Conservation (phyloP, 495 filamentous ascomycete genomes). For the Usnea hakonensis region DNA sequence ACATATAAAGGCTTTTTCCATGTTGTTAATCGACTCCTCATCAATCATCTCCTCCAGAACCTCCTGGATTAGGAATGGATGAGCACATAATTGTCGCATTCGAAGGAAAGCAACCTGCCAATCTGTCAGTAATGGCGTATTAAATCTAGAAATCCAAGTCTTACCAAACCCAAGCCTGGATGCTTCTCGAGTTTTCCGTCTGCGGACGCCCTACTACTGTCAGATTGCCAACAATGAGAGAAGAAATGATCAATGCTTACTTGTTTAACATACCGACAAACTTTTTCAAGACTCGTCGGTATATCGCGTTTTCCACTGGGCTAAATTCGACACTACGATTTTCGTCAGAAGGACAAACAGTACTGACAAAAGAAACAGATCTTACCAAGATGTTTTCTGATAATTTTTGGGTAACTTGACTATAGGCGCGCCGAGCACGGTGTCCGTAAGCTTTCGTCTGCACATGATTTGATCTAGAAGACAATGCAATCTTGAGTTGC, state of each 20-base stretch:
- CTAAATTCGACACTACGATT: constrained; percentile 37
- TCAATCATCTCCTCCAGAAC: constrained; percentile 38
- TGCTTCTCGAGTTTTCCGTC: constrained; percentile 6
- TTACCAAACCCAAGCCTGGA: constrained; percentile 21
- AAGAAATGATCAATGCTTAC: constrained; percentile 19
- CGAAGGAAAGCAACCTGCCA: constrained; percentile 28
- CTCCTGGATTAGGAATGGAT: constrained; percentile 42
- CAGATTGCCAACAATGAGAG: constrained; percentile 17
- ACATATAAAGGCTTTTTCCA: constrained; percentile 22
- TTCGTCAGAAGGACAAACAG: too few species aligned
- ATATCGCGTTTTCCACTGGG: constrained; percentile 42
- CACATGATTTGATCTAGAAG: constrained; percentile 43
- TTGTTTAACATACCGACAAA: constrained; percentile 36
- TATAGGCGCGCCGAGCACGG: constrained; percentile 47
- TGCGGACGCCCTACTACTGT: constrained; percentile 12
- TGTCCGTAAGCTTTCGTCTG: constrained; percentile 44
- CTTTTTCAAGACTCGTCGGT: constrained; percentile 34
- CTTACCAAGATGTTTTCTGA: too few species aligned
- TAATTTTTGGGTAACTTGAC: constrained; percentile 43
- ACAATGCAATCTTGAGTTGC: constrained; percentile 33
- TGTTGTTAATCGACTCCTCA: constrained; percentile 31
- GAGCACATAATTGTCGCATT: constrained; percentile 46
- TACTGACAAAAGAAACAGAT: too few species aligned
- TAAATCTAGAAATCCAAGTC: not conserved
- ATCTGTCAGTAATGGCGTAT: not conserved